These are phyloP conservation scores for Sporothrix brasiliensis DNA, from an alignment of 2,329 filamentous ascomycete genomes.

Conservation along the genomic window DNA sequence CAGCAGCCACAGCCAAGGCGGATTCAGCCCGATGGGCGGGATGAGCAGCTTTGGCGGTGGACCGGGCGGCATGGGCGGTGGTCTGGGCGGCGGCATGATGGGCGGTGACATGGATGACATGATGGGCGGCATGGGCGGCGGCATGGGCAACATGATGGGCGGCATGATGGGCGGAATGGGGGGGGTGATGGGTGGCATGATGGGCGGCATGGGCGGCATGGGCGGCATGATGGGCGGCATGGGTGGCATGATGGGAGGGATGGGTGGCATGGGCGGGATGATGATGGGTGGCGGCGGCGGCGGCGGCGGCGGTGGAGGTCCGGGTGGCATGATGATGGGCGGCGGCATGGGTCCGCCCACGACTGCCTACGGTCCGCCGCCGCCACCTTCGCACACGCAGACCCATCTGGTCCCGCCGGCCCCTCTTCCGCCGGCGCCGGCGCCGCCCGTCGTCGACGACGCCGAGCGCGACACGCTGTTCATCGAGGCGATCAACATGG, in stretches of 20 bases:
- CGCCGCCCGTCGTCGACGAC: constrained; percentile 40
- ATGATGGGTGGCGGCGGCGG: no score
- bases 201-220: constrained; percentile 25
- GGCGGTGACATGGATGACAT: constrained; percentile 19
- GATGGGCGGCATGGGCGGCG: constrained; percentile 26
- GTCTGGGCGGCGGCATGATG: constrained; percentile 16
- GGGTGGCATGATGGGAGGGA: background rate
- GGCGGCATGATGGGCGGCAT: constrained; percentile 9
- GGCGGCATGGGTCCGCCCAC: background rate
- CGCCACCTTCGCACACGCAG: background rate
- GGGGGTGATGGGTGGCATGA: constrained; percentile 23
- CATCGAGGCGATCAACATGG: constrained; percentile 58
- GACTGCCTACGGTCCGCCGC: background rate
- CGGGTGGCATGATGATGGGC: no score
- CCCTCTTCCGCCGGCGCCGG: constrained; percentile 3
- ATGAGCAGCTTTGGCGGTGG: constrained; percentile 27
- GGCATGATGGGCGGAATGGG: constrained; percentile 22
- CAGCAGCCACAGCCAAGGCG: background rate
- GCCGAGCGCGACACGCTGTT: constrained; percentile 57
- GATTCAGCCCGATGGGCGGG: constrained; percentile 18
- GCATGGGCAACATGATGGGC: constrained; percentile 21
- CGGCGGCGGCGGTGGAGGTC: no score
- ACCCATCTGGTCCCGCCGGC: background rate
- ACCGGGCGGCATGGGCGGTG: constrained; percentile 3
- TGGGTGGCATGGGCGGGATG: no score